Percentiles rank a stretch among this genome's conserved stretches.
phyloP scores from a whole-genome alignment of 257 asterid species.

The Solanum okadae region DNA sequence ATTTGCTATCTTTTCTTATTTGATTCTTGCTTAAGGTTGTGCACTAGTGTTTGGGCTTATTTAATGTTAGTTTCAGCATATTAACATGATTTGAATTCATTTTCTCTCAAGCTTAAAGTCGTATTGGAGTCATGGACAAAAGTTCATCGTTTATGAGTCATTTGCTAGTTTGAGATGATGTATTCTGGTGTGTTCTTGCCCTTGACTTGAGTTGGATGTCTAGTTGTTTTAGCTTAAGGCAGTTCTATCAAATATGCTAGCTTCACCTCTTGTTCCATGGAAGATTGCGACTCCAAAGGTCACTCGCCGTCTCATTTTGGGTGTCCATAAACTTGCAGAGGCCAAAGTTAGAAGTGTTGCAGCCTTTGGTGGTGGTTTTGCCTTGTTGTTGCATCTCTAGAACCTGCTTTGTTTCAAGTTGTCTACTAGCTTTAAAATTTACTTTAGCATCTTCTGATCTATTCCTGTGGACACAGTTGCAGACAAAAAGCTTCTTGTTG shows the following conservation, averaged over 20 bases:
- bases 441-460: background rate
- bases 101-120: background rate
- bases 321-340: background rate
- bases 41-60: background rate
- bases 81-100: background rate
- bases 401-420: background rate
- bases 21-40: background rate
- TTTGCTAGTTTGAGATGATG: background rate
- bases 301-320: background rate
- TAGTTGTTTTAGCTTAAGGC: background rate
- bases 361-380: background rate
- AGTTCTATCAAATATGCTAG: background rate
- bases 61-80: background rate
- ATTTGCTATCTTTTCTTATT: background rate
- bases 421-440: background rate
- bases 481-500: background rate
- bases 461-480: background rate
- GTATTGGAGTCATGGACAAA: background rate
- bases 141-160: background rate
- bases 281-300: background rate
- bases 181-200: background rate
- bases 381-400: background rate
- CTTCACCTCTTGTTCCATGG: background rate
- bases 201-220: background rate
- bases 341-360: background rate